Conservation (phyloP, 768 basidiomycete species). For the Suillus americanus region DNA sequence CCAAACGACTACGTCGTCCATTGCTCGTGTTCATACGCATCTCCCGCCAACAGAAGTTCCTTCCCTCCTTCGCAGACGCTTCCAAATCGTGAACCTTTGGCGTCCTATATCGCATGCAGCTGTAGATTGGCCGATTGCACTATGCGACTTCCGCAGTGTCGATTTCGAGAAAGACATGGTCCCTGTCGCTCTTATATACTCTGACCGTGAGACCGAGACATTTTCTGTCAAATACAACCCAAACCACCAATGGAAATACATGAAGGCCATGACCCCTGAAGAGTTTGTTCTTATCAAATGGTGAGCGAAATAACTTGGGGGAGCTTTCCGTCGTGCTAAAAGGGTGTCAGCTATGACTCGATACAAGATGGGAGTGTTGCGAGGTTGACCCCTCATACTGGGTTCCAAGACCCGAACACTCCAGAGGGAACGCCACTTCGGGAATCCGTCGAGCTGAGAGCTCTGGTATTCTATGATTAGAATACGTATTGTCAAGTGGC, state of each 20-base stretch:
- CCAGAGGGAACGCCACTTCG: slow-evolving; percentile 31
- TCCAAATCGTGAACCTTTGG: slow-evolving; percentile 58
- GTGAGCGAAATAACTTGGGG: slow-evolving; percentile 24
- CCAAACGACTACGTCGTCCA: slow-evolving; percentile 41
- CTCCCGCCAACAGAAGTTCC: slow-evolving; percentile 40
- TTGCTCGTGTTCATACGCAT: slow-evolving; percentile 43
- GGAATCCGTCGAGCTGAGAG: slow-evolving; percentile 37
- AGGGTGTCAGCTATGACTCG: slow-evolving; percentile 31
- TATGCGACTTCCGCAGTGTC: slow-evolving; percentile 47
- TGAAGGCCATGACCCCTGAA: slow-evolving; percentile 43
- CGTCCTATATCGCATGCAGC: slow-evolving; percentile 47
- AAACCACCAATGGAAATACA: slow-evolving; percentile 45
- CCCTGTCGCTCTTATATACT: slow-evolving; percentile 38
- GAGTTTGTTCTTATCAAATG: slow-evolving; percentile 50
- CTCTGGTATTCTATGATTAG: slow-evolving; percentile 5
- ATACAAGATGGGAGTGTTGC: slow-evolving; percentile 35
- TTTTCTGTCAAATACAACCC: slow-evolving; percentile 38
- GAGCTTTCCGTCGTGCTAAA: background rate
- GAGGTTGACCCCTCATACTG: slow-evolving; percentile 33
- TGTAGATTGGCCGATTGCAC: slow-evolving; percentile 47
- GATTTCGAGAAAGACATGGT: slow-evolving; percentile 38
- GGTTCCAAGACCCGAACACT: slow-evolving; percentile 35
- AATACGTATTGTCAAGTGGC: background rate
- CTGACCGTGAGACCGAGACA: slow-evolving; percentile 45
- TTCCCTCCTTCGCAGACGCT: slow-evolving; percentile 41